phyloP scores from a whole-genome alignment of 2,329 filamentous ascomycete species.

The Fusarium transvaalense region DNA sequence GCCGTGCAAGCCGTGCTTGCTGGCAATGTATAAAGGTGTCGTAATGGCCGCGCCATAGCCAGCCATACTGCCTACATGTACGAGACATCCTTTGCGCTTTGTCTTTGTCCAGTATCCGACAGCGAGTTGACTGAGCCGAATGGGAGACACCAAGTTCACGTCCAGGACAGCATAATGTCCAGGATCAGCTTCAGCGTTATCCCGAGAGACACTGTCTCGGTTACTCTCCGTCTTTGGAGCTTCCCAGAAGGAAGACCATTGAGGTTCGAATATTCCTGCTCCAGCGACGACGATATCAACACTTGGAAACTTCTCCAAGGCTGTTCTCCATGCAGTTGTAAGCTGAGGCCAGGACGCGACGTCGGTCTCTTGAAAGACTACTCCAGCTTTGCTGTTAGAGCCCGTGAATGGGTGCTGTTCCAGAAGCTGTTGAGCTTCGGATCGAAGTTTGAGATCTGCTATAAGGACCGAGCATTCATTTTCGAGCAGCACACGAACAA shows the following conservation, averaged over 20 bases:
- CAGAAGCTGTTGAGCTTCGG: constrained; percentile 53
- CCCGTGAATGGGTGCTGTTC: constrained; percentile 48
- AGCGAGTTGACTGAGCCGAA: constrained; percentile 55
- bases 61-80: constrained; percentile 54
- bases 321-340: constrained; percentile 48
- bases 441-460: constrained; percentile 53
- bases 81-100: constrained; percentile 48
- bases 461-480: constrained; percentile 56
- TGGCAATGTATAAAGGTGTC: constrained; percentile 55
- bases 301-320: constrained; percentile 47
- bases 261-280: constrained; percentile 56
- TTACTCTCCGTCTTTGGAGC: constrained; percentile 50
- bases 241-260: constrained; percentile 54
- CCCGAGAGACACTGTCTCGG: constrained; percentile 45
- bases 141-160: constrained; percentile 55
- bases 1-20: constrained; percentile 55
- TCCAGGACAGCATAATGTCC: constrained; percentile 54
- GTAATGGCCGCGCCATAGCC: constrained; percentile 48
- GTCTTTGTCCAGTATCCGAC: constrained; percentile 54
- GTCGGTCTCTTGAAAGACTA: constrained; percentile 54
- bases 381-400: constrained; percentile 39
- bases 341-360: constrained; percentile 55
- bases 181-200: constrained; percentile 47
- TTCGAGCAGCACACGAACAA: constrained; percentile 51
- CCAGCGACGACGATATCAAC: constrained; percentile 56